Base-by-base conservation (phyloP, 176 grass and related monocot species). In the Triticum dicoccoides region DNA sequence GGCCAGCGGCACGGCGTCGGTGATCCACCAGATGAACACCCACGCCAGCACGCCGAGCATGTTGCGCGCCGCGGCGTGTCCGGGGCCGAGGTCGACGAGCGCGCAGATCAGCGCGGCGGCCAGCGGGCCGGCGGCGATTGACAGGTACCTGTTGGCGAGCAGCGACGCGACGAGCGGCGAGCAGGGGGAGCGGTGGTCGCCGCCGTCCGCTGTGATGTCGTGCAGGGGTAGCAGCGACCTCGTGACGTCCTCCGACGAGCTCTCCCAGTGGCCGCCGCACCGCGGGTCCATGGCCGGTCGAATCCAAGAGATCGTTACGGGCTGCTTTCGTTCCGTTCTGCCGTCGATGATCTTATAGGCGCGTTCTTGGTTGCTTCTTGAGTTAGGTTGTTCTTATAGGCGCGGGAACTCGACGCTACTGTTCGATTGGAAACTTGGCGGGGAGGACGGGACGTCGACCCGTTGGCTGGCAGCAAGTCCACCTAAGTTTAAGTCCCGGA, bases 21-120 rank as follows among this genome's bases (percentile, higher is more conserved):
- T 96, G 34, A 96, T 42, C 96, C 96, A 98, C 96, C 96, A 98
- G 9, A 95, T 30, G 84, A 96, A 98, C 34, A 98, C 88, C 96
- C 96, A 94, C 15, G 89, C 91, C 9, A 97, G 92, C 12, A 90
- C 92, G 9, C 80, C 94, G 4, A 97, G 88, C 97, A 98, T 98
- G 91, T 94, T 96, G 62, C 97, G 88, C 39, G 74, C 74, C 74
- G 88, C 89, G 20, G 80, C 66, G 25, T 77, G 49, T 0, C 51
- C 44, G 14, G 73, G 7, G 76, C 82, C 80, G 81, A 94, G 88
- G 65, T 97, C 88, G 0, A 87, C 81, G 20, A 94, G 78, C 37
- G 78, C 37, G 61, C 84, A 89, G 51, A 94, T 84, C 6, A 89
- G 76, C 79, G 61, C 73, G 78, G 90, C 88, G 49, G 88, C 88